Evolutionary conservation across 495 filamentous ascomycete species (phyloP).

Genomic region (Tetracladium marchalianum): DNA sequence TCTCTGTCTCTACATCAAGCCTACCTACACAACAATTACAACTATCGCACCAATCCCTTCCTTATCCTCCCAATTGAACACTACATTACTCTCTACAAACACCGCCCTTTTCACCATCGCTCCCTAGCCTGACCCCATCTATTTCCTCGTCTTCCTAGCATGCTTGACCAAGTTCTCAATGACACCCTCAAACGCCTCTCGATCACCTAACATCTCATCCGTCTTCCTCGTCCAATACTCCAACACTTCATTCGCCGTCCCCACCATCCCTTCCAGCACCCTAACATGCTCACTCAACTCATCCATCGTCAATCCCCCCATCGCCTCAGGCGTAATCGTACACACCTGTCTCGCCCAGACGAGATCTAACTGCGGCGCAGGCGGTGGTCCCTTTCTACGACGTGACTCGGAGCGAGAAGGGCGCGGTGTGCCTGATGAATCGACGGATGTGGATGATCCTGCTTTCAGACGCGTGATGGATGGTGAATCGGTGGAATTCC

Average conservation of each 20-base stretch:
- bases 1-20: too few species aligned
- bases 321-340: slow-evolving; percentile 70
- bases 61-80: too few species aligned
- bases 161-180: slow-evolving; percentile 98
- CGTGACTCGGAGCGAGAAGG: slow-evolving; percentile 31
- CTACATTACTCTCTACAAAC: too few species aligned
- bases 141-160: slow-evolving; percentile 78
- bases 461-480: slow-evolving; percentile 41
- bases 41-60: too few species aligned
- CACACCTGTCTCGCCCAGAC: slow-evolving; percentile 67
- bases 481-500: slow-evolving; percentile 40
- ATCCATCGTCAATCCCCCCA: slow-evolving; percentile 60
- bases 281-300: slow-evolving; percentile 70
- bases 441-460: slow-evolving; percentile 42
- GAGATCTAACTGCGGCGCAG: slow-evolving; percentile 71
- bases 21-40: too few species aligned
- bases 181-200: slow-evolving; percentile 93
- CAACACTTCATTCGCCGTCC: slow-evolving; percentile 62
- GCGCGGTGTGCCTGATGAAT: slow-evolving; percentile 35
- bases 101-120: too few species aligned
- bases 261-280: slow-evolving; percentile 56
- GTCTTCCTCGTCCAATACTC: slow-evolving; percentile 82
- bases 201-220: slow-evolving; percentile 77
- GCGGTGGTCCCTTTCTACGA: slow-evolving; percentile 46
- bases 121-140: too few species aligned